Evolutionary conservation across 192 early-diverging fungal genomes (phyloP), one percentile per base, ranked within the genome.

Genomic region (Umbelopsis sp.): DNA sequence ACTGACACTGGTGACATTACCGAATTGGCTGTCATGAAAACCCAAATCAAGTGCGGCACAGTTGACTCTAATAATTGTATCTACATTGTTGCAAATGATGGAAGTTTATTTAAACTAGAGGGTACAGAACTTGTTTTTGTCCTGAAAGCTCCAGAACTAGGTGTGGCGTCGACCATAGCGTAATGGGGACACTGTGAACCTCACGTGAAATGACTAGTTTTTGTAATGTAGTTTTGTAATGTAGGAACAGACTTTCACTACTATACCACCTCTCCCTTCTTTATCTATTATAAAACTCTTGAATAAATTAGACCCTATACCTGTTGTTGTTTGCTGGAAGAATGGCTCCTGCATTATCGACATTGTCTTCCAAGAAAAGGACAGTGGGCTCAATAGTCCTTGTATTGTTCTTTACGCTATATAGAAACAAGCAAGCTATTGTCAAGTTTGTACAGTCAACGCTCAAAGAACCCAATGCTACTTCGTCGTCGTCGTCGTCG

Each of bases 321-420:
- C 38, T 11, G 12, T 41, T 41, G 38, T 34, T 59, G n/a, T n/a
- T n/a, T n/a, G n/a, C n/a, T 62, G 21, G 16, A 62, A 32, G 31
- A 62, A 62, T 62, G 56, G 56, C 56, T 62, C 56, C 24, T 20
- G 56, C 31, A 14, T 32, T 62, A 12, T 62, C 56, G 31, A 26
- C 31, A 12, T n/a, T 62, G 56, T 62, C 56, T 32, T 62, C 56
- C 31, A 62, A 62, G 31, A 29, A 26, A 17, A 29, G n/a, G 34
- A 62, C 56, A 62, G 25, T 62, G 1, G 56, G 56, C 26, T 26
- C 56, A 11, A 12, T 62, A 20, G 56, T n/a, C 26, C 56, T 62
- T 32, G 16, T 62, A 16, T 31, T 62, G 31, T 62, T 62, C 56
- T 62, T 62, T 62, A 32, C 56, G 17, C 26, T 62, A 14, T 62